phyloP scores from a whole-genome alignment of 306 rosid genomes.

The Corylus avellana region DNA sequence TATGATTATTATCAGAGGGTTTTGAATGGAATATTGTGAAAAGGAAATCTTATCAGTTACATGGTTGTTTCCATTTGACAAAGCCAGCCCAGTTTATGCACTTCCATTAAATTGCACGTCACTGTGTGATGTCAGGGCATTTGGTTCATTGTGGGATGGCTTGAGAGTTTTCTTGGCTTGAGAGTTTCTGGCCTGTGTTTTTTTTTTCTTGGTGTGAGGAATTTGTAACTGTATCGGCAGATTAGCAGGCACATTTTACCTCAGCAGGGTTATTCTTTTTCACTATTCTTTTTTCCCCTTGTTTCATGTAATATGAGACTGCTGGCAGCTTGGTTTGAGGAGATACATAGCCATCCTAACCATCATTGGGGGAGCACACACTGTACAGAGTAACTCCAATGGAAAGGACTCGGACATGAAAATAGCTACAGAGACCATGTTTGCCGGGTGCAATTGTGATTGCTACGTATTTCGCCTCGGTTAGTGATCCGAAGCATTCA shows the following conservation, averaged over 20 bases:
- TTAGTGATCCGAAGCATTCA: slow-evolving; percentile 12
- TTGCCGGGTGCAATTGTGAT: slow-evolving; percentile 17
- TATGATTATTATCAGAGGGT: slow-evolving; percentile 98
- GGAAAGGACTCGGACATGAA: slow-evolving; percentile 23
- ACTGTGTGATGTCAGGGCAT: slow-evolving; percentile 26
- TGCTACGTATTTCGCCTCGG: slow-evolving; percentile 20
- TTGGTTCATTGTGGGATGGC: slow-evolving; percentile 43
- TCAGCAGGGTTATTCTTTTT: slow-evolving; percentile 27
- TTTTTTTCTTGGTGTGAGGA: slow-evolving; percentile 42
- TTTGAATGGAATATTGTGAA: slow-evolving; percentile 94
- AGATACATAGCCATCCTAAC: slow-evolving; percentile 36
- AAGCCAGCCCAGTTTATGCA: slow-evolving; percentile 35
- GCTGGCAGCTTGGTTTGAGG: slow-evolving; percentile 22
- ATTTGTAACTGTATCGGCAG: slow-evolving; percentile 35
- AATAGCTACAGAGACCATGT: slow-evolving; percentile 34
- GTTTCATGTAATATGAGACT: slow-evolving; percentile 17
- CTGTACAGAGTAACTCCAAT: slow-evolving; percentile 48
- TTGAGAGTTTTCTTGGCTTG: slow-evolving; percentile 30
- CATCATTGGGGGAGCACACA: slow-evolving; percentile 29
- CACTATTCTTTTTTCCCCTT: neutral
- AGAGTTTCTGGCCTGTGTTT: slow-evolving; percentile 28
- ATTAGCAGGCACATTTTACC: slow-evolving; percentile 33
- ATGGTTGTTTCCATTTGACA: slow-evolving; percentile 39
- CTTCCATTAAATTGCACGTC: slow-evolving; percentile 25
- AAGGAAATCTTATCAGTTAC: slow-evolving; percentile 27